Evolutionary conservation across 208 protist genomes (phyloP).

Genomic region (Novymonas esmeraldas): DNA sequence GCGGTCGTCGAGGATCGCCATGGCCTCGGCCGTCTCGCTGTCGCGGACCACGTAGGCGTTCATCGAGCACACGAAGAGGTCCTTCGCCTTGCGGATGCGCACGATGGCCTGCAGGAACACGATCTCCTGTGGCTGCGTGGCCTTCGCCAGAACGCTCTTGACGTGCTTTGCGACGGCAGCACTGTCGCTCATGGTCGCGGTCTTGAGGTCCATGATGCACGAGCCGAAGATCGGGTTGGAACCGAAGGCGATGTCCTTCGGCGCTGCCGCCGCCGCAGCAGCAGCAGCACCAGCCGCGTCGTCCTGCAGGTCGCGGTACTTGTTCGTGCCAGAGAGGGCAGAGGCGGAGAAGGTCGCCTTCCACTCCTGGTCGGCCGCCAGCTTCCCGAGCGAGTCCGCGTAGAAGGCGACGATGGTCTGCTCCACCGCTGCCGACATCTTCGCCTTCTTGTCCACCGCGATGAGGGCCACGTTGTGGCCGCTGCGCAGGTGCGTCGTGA

Average conservation of each 20-base stretch:
- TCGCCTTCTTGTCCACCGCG: conserved; percentile 23
- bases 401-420: conserved; percentile 29
- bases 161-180: conserved; percentile 34
- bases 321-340: conserved; percentile 33
- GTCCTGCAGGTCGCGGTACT: conserved; percentile 47
- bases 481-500: conserved; percentile 31
- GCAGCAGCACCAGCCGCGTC: too few species aligned
- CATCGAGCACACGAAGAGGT: conserved; percentile 45
- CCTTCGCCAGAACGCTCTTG: conserved; percentile 25
- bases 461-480: conserved; percentile 30
- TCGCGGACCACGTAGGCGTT: conserved; percentile 36
- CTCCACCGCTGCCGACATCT: conserved; percentile 21
- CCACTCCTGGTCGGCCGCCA: conserved; percentile 31
- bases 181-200: conserved; percentile 18
- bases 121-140: conserved; percentile 33
- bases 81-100: conserved; percentile 27
- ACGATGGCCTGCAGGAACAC: conserved; percentile 47
- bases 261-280: not conserved
- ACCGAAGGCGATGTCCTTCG: conserved; percentile 43
- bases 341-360: conserved; percentile 36
- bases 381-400: conserved; percentile 23
- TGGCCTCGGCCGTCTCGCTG: conserved; percentile 39
- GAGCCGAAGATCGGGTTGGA: conserved; percentile 68
- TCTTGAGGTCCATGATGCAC: conserved; percentile 51
- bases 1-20: conserved; percentile 43